Evolutionary conservation across 2,329 filamentous ascomycete genomes (phyloP), one percentile per base, ranked within the genome.

Genomic region (Colletotrichum spaethianum): DNA sequence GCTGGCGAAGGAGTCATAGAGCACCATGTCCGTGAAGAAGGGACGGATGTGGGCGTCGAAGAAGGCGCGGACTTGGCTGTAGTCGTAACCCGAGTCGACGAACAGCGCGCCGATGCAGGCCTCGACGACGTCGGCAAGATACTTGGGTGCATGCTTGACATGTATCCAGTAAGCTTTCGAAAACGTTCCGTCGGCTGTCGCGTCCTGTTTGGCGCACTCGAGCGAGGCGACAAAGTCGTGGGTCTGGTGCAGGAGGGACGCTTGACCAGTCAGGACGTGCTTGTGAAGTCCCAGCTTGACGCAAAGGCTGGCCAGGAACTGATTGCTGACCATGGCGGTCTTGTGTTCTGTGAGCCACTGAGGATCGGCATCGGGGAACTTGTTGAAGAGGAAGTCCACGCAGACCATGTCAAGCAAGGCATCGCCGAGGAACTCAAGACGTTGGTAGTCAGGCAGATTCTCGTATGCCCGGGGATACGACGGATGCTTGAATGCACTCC

Each of bases 321-420:
- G 95, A 83, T 99, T 99, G 64, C 94, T 96, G 0, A 96, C 95
- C 94, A 99, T 98, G n/a, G 95, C 94, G 92, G 97, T 98, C 83
- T 98, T 98, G 86, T 98, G 96, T 82, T 98, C 96, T 0, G 96
- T 98, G 71, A 99, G 86, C 96, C 96, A 98, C 80, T 98, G 95
- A 0, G 96, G 96, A 77, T 98, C 95, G 70, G 93, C 93, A 63
- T 90, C 85, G 0, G 95, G 94, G 76, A 93, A 94, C 4, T 86
- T 87, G 75, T 91, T 88, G 82, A 94, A 98, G 4, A 99, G 87
- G 76, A 94, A 91, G 76, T 95, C 93, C 66, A 98, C 92, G 77
- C 93, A 94, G 14, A 88, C 93, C 90, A 96, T 93, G 79, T 98
- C 95, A 1, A 97, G 90, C 2, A 98, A 86, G 0, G 96, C 91